Evolutionary conservation across 1,284 basidiomycete species (phyloP), one percentile per base, ranked within the genome.

Genomic region (Apiotrichum veenhuisii): DNA sequence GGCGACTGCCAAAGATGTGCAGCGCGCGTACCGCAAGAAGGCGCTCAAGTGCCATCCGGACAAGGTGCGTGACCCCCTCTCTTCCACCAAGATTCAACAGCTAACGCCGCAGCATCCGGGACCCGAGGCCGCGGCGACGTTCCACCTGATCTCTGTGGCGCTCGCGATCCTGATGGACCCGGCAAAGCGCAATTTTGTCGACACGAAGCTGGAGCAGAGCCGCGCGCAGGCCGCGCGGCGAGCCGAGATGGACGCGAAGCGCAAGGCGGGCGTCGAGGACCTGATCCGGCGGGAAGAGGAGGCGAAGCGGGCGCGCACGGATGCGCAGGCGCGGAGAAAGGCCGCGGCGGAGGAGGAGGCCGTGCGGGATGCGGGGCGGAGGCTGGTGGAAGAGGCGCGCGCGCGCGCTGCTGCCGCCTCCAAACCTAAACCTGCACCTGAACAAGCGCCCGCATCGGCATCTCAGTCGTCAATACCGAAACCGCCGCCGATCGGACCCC

Each of bases 21-120:
- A 86, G 64, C 87, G 84, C 12, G 89, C 91, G 1, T 97, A 90
- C 67, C 81, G 90, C 42, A 84, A 89, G 64, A 80, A 84, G 41
- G 92, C 89, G 5, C 81, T 91, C 58, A 91, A 88, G 78, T 88
- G 89, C 51, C 91, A 93, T 80, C 91, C 91, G 20, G 91, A 93
- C 75, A 84, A 87, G 70, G 88, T 86, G 66, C 69, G 83, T 85
- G 5, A 8, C 4, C 41, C 9, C 26, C 7, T 9, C 14, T 7
- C n/a, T 33, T 23, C 7, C 36, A 22, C 11, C 50, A 14, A 22
- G 17, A 22, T 11, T 30, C 50, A 22, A n/a, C 41, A 27, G 11
- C 26, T 20, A 14, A 18, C 41, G 37, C 40, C 26, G 5, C 48
- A 65, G 63, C 63, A 66, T 42, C 58, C 66, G 8, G 41, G 55